These are phyloP conservation scores for Candida rishiriensis DNA, from an alignment of 805 yeast species.

Conservation along the genomic window DNA sequence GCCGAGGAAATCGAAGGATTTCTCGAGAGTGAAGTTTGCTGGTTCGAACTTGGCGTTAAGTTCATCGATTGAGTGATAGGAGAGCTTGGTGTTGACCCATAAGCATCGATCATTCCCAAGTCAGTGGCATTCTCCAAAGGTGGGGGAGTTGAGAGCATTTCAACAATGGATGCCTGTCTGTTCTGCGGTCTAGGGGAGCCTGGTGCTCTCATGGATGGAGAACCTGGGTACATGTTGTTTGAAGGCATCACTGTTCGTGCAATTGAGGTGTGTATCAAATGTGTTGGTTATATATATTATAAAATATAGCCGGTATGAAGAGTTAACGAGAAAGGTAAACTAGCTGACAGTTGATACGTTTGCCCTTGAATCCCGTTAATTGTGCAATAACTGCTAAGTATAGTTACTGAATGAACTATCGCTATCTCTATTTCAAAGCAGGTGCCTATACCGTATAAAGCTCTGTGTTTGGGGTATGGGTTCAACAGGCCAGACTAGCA, in stretches of 20 bases:
- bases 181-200: conserved; percentile 29
- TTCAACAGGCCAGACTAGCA: no score
- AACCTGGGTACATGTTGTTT: conserved; percentile 30
- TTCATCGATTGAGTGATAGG: conserved; percentile 8
- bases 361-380: no score
- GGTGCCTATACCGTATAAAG: no score
- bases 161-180: conserved; percentile 68
- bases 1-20: conserved; percentile 34
- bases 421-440: no score
- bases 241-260: conserved; percentile 11
- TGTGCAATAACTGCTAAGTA: no score
- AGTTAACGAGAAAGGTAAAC: no score
- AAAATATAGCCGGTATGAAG: no score
- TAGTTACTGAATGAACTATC: no score
- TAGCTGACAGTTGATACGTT: no score
- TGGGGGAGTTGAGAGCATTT: conserved; percentile 72
- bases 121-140: conserved; percentile 38
- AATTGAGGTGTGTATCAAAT: background rate
- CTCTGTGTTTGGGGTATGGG: no score
- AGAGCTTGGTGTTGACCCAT: conserved; percentile 13
- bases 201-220: conserved; percentile 35
- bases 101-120: conserved; percentile 9
- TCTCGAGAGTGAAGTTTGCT: conserved; percentile 28
- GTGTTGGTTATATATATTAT: no score
- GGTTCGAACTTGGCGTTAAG: conserved; percentile 4